These are phyloP conservation scores for Beauveria bassiana DNA, from an alignment of 2,329 filamentous ascomycete genomes.

Conservation along the genomic window DNA sequence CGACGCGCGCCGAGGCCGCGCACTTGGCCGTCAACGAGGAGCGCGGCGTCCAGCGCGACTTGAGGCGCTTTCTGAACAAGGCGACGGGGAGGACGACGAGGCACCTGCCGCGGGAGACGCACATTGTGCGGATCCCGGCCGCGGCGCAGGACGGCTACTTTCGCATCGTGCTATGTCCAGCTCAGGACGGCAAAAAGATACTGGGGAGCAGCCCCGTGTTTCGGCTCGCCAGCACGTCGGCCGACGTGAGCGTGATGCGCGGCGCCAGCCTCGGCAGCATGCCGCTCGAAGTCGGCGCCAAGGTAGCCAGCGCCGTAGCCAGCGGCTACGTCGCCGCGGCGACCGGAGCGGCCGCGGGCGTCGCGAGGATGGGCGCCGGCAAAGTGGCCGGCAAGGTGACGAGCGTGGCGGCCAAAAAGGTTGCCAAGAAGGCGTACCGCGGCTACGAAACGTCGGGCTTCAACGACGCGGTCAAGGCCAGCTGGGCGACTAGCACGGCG, in stretches of 20 bases:
- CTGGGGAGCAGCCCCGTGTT: slow-evolving; percentile 62
- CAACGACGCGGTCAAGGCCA: slow-evolving; percentile 18
- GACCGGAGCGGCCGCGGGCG: slow-evolving; percentile 25
- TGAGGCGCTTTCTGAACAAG: slow-evolving; percentile 55
- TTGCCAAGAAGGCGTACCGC: slow-evolving; percentile 30
- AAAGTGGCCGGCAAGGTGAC: slow-evolving; percentile 30
- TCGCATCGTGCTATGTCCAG: slow-evolving; percentile 54
- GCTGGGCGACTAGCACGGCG: slow-evolving; percentile 30
- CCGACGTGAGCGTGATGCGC: slow-evolving; percentile 51
- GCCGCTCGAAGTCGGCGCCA: slow-evolving; percentile 57
- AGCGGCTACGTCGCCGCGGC: slow-evolving; percentile 33
- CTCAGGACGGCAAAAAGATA: slow-evolving; percentile 38
- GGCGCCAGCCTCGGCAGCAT: slow-evolving; percentile 58
- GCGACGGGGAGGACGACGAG: slow-evolving; percentile 34
- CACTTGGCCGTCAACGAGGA: slow-evolving; percentile 51
- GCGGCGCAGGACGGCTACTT: slow-evolving; percentile 60
- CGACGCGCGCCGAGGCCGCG: slow-evolving; percentile 33
- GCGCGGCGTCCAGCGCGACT: slow-evolving; percentile 60
- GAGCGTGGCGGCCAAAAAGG: slow-evolving; percentile 26
- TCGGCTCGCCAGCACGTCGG: slow-evolving; percentile 58
- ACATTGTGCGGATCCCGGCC: slow-evolving; percentile 56
- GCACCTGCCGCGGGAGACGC: slow-evolving; percentile 54
- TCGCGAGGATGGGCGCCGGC: slow-evolving; percentile 5
- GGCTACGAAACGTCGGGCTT: slow-evolving; percentile 26
- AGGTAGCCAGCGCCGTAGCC: slow-evolving; percentile 44